Base-by-base conservation (phyloP, 2,329 filamentous ascomycete genomes). In the Calonectria ilicicola region DNA sequence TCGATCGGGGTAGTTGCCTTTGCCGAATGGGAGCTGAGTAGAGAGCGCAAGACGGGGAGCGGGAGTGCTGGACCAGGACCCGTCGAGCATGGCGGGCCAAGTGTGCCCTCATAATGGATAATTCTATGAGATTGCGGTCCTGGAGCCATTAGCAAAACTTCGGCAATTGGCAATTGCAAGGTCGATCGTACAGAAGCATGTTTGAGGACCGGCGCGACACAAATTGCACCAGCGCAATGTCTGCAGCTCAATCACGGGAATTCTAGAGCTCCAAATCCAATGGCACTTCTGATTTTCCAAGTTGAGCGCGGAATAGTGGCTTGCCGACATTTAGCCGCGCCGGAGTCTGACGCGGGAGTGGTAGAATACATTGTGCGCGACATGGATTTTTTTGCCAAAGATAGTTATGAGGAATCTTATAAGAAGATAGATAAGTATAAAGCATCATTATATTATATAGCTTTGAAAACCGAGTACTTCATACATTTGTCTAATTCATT, bases 51-150 rank as follows among this genome's bases (percentile, higher is more conserved):
- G 82, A 81, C 64, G 84, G 80, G 70, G 79, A 77, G 71, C 81
- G 74, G 64, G 80, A 74, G 60, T 81, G 83, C 76, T 80, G 78
- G 79, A 82, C 78, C 73, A 85, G 80, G 76, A 84, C 80, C 77
- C 84, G 83, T 80, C 81, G 84, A 81, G 84, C 84, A 83, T 87
- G 84, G 76, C 85, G 85, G 82, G 85, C 84, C 77, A 87, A 77
- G 76, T 83, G 82, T 80, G 85, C 84, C 84, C 85, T 85, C 85
- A 87, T 87, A 78, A 76, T 85, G 81, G 76, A 80, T 79, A 67
- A 72, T 47, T 79, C 75, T 81, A 78, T 78, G 75, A 77, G 68
- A 75, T 74, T 51, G 73, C 65, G 75, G 66, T 69, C 49, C 78
- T 79, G 53, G 23, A 47, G 9, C 4, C 8, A 62, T 80, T 64